These are phyloP conservation scores for Moesziomyces parantarcticus DNA, from an alignment of 1,284 basidiomycete species.

Conservation along the genomic window DNA sequence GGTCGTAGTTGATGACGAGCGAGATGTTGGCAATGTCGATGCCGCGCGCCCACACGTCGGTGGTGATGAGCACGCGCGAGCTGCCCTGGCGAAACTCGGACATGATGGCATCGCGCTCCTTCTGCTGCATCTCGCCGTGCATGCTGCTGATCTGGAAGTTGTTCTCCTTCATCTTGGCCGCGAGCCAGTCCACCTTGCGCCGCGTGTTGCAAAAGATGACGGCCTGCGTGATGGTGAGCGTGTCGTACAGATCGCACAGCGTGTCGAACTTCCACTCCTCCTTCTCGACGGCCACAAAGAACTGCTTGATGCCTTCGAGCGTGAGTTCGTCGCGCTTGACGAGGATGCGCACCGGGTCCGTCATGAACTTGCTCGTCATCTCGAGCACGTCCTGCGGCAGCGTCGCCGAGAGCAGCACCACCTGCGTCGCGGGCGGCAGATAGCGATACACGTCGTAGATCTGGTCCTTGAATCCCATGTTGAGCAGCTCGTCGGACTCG, in stretches of 20 bases:
- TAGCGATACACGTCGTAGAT: slow-evolving; percentile 99
- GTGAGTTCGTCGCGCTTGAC: slow-evolving; percentile 99
- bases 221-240: slow-evolving; percentile 97
- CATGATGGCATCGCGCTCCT: slow-evolving; percentile 99
- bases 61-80: slow-evolving; percentile 64
- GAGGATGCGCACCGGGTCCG: slow-evolving; percentile 95
- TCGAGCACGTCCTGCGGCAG: slow-evolving; percentile 97
- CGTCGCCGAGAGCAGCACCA: slow-evolving; percentile 94
- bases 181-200: slow-evolving; percentile 99
- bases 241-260: slow-evolving; percentile 94
- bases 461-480: slow-evolving; percentile 99
- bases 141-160: slow-evolving; percentile 67
- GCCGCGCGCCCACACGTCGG: slow-evolving; percentile 96
- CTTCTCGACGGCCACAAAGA: slow-evolving; percentile 99
- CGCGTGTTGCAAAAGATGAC: slow-evolving; percentile 99
- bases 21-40: slow-evolving; percentile 99
- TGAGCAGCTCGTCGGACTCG: slow-evolving; percentile 95
- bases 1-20: slow-evolving; percentile 96
- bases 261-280: slow-evolving; percentile 99
- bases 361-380: slow-evolving; percentile 99
- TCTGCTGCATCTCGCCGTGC: slow-evolving; percentile 98
- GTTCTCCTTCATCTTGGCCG: slow-evolving; percentile 92
- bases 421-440: slow-evolving; percentile 96
- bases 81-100: slow-evolving; percentile 94
- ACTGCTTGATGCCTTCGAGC: slow-evolving; percentile 99